phyloP scores from a whole-genome alignment of 441 rosid species.

The Erodium trifolium region DNA sequence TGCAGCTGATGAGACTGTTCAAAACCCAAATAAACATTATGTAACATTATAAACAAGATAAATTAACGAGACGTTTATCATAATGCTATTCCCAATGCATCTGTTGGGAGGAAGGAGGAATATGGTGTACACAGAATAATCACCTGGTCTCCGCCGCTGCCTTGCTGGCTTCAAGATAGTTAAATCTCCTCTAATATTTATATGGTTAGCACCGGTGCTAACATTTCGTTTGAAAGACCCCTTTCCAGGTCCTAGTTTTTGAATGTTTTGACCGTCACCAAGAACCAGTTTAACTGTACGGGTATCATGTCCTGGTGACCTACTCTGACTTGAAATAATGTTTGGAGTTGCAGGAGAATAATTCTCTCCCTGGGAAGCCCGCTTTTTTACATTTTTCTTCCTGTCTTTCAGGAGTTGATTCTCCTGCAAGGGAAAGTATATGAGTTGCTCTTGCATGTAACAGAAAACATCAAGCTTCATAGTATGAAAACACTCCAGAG shows the following conservation, averaged over 20 bases:
- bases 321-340: constrained; percentile 47
- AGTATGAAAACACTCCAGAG: constrained; percentile 10
- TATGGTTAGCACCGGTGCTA: constrained; percentile 44
- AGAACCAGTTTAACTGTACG: constrained; percentile 62
- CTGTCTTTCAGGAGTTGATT: constrained; percentile 91
- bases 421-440: constrained; percentile 49
- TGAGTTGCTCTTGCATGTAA: constrained; percentile 24
- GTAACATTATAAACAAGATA: background rate
- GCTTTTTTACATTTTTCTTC: constrained; percentile 67
- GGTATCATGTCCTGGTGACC: constrained; percentile 52
- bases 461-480: constrained; percentile 16
- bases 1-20: constrained; percentile 49
- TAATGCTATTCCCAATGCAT: background rate
- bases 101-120: too few relatives aligned
- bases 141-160: constrained; percentile 77
- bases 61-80: background rate
- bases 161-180: constrained; percentile 54
- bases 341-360: constrained; percentile 46
- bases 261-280: constrained; percentile 69
- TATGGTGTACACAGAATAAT: background rate
- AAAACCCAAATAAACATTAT: constrained; percentile 13
- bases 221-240: constrained; percentile 56
- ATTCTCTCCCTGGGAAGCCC: constrained; percentile 66
- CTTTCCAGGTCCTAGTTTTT: constrained; percentile 65
- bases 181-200: constrained; percentile 52